Base-by-base conservation (phyloP, 1,284 basidiomycete species). In the Exobasidium cylindrosporum region DNA sequence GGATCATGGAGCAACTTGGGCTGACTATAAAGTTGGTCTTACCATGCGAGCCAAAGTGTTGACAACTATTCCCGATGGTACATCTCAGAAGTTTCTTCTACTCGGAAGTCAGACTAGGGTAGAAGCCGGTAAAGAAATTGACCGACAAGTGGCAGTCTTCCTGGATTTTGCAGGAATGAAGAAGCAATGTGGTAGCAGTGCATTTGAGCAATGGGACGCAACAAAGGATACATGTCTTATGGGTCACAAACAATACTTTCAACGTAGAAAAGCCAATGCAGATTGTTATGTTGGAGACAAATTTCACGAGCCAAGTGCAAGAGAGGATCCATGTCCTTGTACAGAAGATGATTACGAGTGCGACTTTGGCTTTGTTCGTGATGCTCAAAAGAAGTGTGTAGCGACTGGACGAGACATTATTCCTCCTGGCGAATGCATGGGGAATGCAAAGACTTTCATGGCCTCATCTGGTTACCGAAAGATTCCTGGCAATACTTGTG, bases 211-310 rank as follows among this genome's bases (percentile, higher is more conserved):
- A 63, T 98, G 93, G 93, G 90, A 90, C 80, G 92, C 90, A 3
- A 83, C 90, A 55, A 83, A 84, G 21, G 83, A 84, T 44, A 57
- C 57, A 45, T 98, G 95, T 81, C 81, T 98, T 26, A 94, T 98
- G 91, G 95, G 95, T 1, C 91, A 92, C 79, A 93, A 90, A 89
- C 95, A 97, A 88, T 97, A 89, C 88, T 98, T 96, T 80, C 84
- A 82, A 63, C 87, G 95, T 28, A 85, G 94, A 75, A 97, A 92
- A 82, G 79, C 86, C 0, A 85, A 90, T 65, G 90, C 88, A 1
- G 83, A 92, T 67, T 98, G 95, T 75, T 94, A 91, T 68, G 88
- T 98, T n/a, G 91, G 89, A 4, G 84, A 94, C 68, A 92, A 97
- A 81, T 79, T 79, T 63, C 83, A 74, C 62, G 77, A 79, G 50